Conservation (phyloP, 169 alveolate species). For the Fabrea salina region DNA sequence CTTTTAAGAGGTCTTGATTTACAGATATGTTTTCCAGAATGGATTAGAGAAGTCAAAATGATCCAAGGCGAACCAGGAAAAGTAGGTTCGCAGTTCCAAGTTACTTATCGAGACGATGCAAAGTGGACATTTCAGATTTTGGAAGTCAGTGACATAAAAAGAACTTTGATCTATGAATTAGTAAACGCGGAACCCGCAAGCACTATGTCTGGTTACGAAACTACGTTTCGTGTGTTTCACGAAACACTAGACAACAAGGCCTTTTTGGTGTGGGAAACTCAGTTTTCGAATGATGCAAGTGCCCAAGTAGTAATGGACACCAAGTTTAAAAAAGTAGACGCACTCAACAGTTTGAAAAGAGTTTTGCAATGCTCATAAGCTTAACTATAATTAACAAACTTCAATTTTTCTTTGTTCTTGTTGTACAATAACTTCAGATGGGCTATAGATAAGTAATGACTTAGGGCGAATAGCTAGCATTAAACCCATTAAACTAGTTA, state of each 20-base stretch:
- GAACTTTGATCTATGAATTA: not conserved
- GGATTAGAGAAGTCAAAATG: not conserved
- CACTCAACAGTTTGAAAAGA: not conserved
- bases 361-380: no score
- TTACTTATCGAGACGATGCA: not conserved
- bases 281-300: not conserved
- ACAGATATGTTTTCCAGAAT: not conserved
- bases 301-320: not conserved
- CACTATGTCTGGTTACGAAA: not conserved
- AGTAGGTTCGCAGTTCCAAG: not conserved
- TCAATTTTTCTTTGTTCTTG: no score
- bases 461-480: no score
- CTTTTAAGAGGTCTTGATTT: not conserved
- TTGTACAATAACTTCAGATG: no score
- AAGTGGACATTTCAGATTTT: not conserved
- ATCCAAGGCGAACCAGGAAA: constrained; percentile 7
- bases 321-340: not conserved
- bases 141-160: not conserved
- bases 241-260: not conserved
- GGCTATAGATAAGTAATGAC: no score
- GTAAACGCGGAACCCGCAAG: not conserved
- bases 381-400: no score
- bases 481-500: no score
- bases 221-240: not conserved
- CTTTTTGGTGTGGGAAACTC: constrained; percentile 2